Percentiles rank a stretch among this genome's conserved stretches.
These are phyloP conservation scores for Globisporangium mamillatum DNA, from an alignment of 352 stramenopile species.

Conservation along the genomic window DNA sequence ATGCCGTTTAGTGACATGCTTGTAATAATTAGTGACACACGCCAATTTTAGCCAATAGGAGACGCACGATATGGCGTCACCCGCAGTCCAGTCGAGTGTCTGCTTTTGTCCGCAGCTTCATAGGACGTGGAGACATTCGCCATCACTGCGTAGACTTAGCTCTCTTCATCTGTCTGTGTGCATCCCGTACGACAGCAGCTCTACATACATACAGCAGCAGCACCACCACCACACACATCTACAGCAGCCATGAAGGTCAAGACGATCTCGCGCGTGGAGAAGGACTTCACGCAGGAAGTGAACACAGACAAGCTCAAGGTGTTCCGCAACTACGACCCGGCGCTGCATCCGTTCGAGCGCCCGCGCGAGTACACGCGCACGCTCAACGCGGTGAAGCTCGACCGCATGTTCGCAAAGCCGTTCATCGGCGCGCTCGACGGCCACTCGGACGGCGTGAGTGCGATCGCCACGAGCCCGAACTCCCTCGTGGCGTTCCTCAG, in stretches of 20 bases:
- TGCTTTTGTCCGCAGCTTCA: conserved; percentile 1
- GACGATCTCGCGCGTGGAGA: conserved; percentile 95
- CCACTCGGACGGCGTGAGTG: conserved; percentile 96
- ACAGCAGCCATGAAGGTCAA: conserved; percentile 97
- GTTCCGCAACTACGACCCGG: conserved; percentile 96
- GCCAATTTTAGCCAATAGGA: conserved; percentile 3
- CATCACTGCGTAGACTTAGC: not conserved
- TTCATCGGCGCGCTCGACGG: conserved; percentile 97
- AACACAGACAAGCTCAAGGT: conserved; percentile 92
- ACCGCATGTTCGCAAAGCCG: conserved; percentile 98
- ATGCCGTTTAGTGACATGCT: not conserved
- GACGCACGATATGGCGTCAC: not conserved
- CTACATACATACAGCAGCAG: not conserved
- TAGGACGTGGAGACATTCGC: conserved; percentile 4
- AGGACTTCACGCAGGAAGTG: conserved; percentile 94
- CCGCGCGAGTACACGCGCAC: conserved; percentile 94
- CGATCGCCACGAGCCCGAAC: conserved; percentile 88
- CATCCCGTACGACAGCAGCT: not conserved
- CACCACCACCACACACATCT: not conserved
- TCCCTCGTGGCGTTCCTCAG: conserved; percentile 88
- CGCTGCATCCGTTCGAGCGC: conserved; percentile 92
- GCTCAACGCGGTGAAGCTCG: conserved; percentile 97
- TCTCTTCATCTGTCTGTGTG: not conserved
- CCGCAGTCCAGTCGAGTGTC: conserved; percentile 8
- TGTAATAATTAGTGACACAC: not conserved